Evolutionary conservation across 176 grass and related monocot genomes (phyloP).

Genomic region (Musa acuminata): DNA sequence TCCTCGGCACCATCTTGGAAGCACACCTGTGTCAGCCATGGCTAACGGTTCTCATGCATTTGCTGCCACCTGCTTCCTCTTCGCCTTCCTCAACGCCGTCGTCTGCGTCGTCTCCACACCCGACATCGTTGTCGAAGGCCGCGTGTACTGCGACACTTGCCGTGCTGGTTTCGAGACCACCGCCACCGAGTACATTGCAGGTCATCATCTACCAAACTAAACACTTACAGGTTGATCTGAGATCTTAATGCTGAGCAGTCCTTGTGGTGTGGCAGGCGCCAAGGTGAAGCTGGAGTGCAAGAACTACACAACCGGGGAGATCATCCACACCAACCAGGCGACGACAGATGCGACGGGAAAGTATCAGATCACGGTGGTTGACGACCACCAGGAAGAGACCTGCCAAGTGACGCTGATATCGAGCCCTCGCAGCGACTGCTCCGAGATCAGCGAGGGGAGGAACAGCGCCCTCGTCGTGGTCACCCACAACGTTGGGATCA

Average conservation of each 20-base stretch:
- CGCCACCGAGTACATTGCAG: conserved; percentile 28
- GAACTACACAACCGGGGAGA: not conserved
- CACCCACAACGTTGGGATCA: conserved; percentile 21
- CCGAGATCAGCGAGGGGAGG: conserved; percentile 3
- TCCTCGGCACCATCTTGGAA: too few relatives aligned
- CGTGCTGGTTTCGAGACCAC: conserved; percentile 54
- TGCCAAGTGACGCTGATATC: not conserved
- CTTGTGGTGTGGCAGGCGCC: not conserved
- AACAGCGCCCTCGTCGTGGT: conserved; percentile 41
- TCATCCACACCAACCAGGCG: not conserved
- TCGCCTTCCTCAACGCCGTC: not conserved
- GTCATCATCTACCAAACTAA: not conserved
- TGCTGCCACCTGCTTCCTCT: conserved; percentile 3
- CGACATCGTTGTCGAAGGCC: conserved; percentile 29
- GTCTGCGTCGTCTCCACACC: not conserved
- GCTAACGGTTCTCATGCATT: not conserved
- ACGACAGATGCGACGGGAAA: not conserved
- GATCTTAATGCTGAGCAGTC: too few relatives aligned
- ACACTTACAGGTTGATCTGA: too few relatives aligned
- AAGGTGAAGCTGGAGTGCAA: conserved; percentile 4
- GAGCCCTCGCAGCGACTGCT: not conserved
- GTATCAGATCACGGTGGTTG: not conserved
- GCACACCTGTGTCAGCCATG: not conserved
- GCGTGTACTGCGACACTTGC: conserved; percentile 57
- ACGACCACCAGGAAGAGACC: not conserved